Evolutionary conservation across 2,329 filamentous ascomycete genomes (phyloP).

Genomic region (Neofusicoccum ribis): DNA sequence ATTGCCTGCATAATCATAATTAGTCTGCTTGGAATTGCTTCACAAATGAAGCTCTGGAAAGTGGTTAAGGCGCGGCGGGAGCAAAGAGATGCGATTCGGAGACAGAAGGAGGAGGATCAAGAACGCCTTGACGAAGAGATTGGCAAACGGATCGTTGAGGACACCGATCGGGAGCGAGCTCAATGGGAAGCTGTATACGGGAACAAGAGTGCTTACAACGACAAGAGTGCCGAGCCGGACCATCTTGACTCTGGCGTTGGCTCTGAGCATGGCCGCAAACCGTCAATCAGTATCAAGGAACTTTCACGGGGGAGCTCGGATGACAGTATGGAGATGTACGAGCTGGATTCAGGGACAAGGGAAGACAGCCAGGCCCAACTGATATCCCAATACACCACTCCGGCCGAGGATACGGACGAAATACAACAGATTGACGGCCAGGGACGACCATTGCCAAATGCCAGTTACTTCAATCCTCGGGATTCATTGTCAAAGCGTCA

Average conservation of each 20-base stretch:
- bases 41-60: conserved; percentile 84
- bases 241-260: conserved; percentile 55
- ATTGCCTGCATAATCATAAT: conserved; percentile 75
- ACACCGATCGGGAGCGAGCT: conserved; percentile 61
- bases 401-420: conserved; percentile 33
- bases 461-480: neutral
- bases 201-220: conserved; percentile 47
- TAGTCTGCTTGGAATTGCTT: conserved; percentile 72
- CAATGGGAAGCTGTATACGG: conserved; percentile 81
- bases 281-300: conserved; percentile 35
- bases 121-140: conserved; percentile 68
- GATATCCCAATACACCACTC: conserved; percentile 34
- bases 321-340: conserved; percentile 57
- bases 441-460: conserved; percentile 28
- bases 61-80: conserved; percentile 62
- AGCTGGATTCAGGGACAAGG: conserved; percentile 41
- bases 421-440: conserved; percentile 35
- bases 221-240: conserved; percentile 27
- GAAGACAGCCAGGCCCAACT: conserved; percentile 36
- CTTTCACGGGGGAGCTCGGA: conserved; percentile 36
- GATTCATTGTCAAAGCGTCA: neutral
- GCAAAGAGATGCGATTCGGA: conserved; percentile 46
- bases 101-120: conserved; percentile 58
- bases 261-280: conserved; percentile 34
- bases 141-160: conserved; percentile 65